Base-by-base conservation (phyloP, 2,329 filamentous ascomycete species). In the Grosmannia huntii region DNA sequence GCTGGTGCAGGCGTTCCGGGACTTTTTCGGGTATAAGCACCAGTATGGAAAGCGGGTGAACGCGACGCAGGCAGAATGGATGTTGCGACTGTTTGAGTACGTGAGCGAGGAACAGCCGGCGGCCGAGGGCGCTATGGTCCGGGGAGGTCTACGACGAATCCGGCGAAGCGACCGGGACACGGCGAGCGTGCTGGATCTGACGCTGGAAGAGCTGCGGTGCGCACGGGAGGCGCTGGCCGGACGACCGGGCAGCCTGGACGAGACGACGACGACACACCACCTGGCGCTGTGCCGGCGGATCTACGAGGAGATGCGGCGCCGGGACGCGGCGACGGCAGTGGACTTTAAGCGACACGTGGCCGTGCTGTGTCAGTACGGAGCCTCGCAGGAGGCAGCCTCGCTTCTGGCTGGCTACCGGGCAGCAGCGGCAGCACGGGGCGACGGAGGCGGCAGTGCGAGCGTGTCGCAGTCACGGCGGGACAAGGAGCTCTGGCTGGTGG, bases 1-100 rank as follows among this genome's bases (percentile, higher is more conserved):
- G 38, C 73, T 96, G 2, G 70, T 82, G 0, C 74, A 79, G 41
- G 88, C 87, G 5, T 85, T 87, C 69, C 76, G 73, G 58, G 72
- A 76, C 11, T 84, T 91, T 62, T 84, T 92, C 64, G 67, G 73
- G 21, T 76, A 75, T 67, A 79, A 86, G 70, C 62, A 74, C 59
- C 64, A 72, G 65, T 71, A 73, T 61, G 66, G 73, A 63, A 66
- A 77, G 61, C 64, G 76, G 56, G 66, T 89, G 68, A 83, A 89
- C 69, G 76, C 82, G 64, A 77, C 84, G 49, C 86, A 94, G 65
- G 85, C 87, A 0, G 70, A 76, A n/a, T 74, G 83, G 64, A 76
- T 80, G 23, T 67, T 77, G 33, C 71, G 75, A 21, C 71, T 79
- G 58, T 74, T 77, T 59, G 69, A 68, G 12, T 70, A 77, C 46